These are phyloP conservation scores for Phytophthora macrochlamydospora DNA, from an alignment of 352 stramenopile genomes.

Conservation along the genomic window DNA sequence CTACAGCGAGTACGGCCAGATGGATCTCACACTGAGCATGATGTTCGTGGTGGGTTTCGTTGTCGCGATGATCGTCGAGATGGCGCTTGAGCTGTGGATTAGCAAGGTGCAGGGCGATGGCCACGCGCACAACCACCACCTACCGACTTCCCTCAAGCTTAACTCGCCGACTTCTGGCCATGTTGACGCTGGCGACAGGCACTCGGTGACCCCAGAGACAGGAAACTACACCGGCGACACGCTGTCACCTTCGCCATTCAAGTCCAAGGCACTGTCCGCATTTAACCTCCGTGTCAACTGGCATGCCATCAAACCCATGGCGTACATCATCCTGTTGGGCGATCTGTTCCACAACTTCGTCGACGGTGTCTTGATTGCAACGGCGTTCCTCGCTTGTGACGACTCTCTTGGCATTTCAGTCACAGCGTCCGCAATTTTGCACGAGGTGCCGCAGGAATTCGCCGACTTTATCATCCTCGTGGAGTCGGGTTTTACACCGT, in stretches of 20 bases:
- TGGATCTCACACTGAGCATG: conserved; percentile 61
- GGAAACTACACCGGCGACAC: conserved; percentile 16
- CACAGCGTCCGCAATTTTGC: conserved; percentile 70
- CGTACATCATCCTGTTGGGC: conserved; percentile 79
- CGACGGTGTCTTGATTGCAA: conserved; percentile 78
- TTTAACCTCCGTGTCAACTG: conserved; percentile 45
- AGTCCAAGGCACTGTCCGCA: conserved; percentile 22
- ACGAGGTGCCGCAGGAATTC: conserved; percentile 89
- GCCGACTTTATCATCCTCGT: conserved; percentile 89
- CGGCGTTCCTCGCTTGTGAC: conserved; percentile 57
- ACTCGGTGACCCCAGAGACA: conserved; percentile 30
- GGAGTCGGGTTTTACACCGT: conserved; percentile 62
- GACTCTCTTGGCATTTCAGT: conserved; percentile 59
- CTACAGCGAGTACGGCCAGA: conserved; percentile 55
- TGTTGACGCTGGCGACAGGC: conserved; percentile 19
- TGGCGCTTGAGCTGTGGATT: conserved; percentile 54
- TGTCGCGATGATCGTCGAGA: conserved; percentile 59
- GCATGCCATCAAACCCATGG: conserved; percentile 52
- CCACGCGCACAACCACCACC: conserved; percentile 18
- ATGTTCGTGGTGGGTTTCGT: conserved; percentile 72
- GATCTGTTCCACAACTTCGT: conserved; percentile 92
- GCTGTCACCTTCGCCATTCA: conserved; percentile 2
- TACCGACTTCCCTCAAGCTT: conserved; percentile 35
- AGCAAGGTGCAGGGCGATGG: conserved; percentile 31
- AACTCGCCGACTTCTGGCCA: conserved; percentile 9